A percentile compares a stretch with the other conserved stretches of the same genome.
Evolutionary conservation across 164 flowering plant genomes (phyloP).

Genomic region (Warburgia ugandensis): DNA sequence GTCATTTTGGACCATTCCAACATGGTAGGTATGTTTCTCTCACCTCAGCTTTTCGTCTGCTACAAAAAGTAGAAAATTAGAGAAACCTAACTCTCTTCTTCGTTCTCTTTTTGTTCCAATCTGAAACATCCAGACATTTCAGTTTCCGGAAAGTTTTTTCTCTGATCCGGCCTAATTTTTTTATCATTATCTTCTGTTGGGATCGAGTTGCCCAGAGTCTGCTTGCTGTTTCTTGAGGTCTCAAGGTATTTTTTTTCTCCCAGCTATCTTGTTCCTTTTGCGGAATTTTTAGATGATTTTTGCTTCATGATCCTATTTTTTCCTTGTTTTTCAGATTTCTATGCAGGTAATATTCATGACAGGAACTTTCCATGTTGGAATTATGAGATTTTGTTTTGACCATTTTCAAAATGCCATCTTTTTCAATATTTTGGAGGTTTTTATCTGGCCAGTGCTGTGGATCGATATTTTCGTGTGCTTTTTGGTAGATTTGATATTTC

Average conservation of each 20-base stretch:
- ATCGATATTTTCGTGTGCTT: not conserved
- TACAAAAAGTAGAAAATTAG: not conserved
- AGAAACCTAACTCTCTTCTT: not conserved
- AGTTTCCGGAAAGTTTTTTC: not conserved
- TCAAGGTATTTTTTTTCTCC: not conserved
- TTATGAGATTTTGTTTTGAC: not conserved
- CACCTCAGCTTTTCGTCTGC: not conserved
- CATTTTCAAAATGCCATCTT: not conserved
- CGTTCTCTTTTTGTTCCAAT: not conserved
- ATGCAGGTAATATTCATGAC: not conserved
- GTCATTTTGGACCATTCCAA: slow-evolving; percentile 4
- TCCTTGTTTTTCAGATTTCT: too few species aligned
- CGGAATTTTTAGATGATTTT: not conserved
- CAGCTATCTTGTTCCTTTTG: not conserved
- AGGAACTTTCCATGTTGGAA: not conserved
- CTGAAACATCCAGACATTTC: too few species aligned
- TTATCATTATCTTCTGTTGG: not conserved
- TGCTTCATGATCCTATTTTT: too few species aligned
- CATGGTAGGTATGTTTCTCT: slow-evolving; percentile 9
- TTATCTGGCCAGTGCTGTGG: not conserved
- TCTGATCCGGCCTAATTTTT: not conserved
- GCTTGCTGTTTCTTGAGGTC: not conserved
- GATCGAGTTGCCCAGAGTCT: not conserved
- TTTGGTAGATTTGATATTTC: not conserved
- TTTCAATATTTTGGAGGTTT: not conserved